These are phyloP conservation scores for Pseudoneurospora amorphoporcata DNA, from an alignment of 495 filamentous ascomycete genomes.

Conservation along the genomic window DNA sequence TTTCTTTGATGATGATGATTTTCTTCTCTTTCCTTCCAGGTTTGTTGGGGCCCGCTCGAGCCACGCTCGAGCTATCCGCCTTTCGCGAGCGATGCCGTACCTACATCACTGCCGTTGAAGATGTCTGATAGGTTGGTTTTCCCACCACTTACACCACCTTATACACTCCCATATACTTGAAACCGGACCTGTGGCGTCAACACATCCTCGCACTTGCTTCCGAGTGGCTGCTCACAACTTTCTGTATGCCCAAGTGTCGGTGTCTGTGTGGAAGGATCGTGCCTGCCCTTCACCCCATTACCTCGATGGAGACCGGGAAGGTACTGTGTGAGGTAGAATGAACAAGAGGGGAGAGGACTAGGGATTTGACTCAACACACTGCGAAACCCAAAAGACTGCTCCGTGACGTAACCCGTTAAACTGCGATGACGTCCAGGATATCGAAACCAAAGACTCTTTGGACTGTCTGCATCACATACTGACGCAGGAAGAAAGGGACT, in stretches of 20 bases:
- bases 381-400: not conserved
- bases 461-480: not conserved
- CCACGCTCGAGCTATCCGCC: not conserved
- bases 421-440: not conserved
- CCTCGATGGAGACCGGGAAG: not conserved
- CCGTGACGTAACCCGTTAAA: constrained; percentile 1
- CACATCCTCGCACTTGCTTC: not conserved
- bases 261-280: not conserved
- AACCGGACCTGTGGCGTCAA: not conserved
- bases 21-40: not conserved
- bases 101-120: not conserved
- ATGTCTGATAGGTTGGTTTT: too few relatives aligned
- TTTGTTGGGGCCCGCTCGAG: too few relatives aligned
- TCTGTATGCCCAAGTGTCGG: not conserved
- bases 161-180: not conserved
- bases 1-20: not conserved
- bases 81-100: not conserved
- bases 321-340: not conserved
- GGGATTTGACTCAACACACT: not conserved
- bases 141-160: not conserved
- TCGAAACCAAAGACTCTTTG: not conserved
- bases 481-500: not conserved
- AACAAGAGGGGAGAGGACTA: not conserved
- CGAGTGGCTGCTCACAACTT: not conserved
- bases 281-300: not conserved